These are phyloP conservation scores for Linnemannia elongata DNA, from an alignment of 192 early-diverging fungal species.

Conservation along the genomic window DNA sequence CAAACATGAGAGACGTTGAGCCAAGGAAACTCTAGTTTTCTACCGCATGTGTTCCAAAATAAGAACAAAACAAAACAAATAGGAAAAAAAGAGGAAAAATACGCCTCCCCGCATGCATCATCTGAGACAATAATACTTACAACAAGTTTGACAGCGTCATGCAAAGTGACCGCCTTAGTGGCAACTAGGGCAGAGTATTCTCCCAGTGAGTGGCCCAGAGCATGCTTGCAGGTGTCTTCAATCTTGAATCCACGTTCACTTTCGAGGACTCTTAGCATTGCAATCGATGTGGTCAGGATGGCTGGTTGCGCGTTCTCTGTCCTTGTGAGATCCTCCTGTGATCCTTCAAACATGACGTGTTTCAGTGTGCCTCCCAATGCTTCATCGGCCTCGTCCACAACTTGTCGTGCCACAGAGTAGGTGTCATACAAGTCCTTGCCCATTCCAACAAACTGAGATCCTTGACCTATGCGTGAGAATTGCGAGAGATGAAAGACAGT, in stretches of 20 bases:
- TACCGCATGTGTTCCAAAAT: conserved; percentile 9
- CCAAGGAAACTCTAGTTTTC: conserved; percentile 5
- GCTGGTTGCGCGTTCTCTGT: conserved; percentile 92
- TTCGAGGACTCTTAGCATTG: conserved; percentile 87
- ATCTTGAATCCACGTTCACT: conserved; percentile 85
- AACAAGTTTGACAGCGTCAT: conserved; percentile 89
- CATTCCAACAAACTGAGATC: conserved; percentile 93
- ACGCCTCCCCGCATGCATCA: neutral
- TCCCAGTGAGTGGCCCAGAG: conserved; percentile 94
- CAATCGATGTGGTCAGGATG: conserved; percentile 92
- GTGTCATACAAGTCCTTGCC: conserved; percentile 86
- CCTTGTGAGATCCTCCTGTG: conserved; percentile 71
- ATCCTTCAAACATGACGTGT: conserved; percentile 90
- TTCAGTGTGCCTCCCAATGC: conserved; percentile 79
- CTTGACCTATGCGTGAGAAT: conserved; percentile 69
- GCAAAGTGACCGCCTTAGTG: conserved; percentile 73
- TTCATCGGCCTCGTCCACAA: conserved; percentile 93
- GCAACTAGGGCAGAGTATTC: conserved; percentile 90
- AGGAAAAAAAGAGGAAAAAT: neutral
- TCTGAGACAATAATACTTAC: conserved; percentile 55
- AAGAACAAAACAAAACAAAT: neutral
- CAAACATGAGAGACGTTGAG: neutral
- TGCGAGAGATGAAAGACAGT: neutral
- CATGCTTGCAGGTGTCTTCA: conserved; percentile 78
- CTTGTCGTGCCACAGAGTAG: conserved; percentile 79